Evolutionary conservation across 495 filamentous ascomycete species (phyloP).

Genomic region (Aspergillus kassunensis): DNA sequence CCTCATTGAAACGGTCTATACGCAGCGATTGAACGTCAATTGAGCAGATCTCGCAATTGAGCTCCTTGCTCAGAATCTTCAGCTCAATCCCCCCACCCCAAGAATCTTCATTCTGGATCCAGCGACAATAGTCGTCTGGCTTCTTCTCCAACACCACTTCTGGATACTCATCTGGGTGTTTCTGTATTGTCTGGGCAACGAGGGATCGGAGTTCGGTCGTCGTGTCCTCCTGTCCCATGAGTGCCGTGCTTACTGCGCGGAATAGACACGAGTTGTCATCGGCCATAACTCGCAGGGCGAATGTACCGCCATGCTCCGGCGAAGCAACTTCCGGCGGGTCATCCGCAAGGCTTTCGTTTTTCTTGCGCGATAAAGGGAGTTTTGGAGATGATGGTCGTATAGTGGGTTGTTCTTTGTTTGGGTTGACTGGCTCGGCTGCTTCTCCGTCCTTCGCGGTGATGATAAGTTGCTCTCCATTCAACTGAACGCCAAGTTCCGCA

Average conservation of each 20-base stretch:
- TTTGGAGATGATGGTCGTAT: constrained; percentile 17
- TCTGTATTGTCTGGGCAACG: constrained; percentile 74
- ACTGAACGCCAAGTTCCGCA: constrained; percentile 55
- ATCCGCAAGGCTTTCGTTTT: constrained; percentile 21
- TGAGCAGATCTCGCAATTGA: constrained; percentile 81
- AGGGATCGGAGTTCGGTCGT: constrained; percentile 76
- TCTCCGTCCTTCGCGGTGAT: constrained; percentile 47
- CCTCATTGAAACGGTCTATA: constrained; percentile 80
- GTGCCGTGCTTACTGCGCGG: constrained; percentile 75
- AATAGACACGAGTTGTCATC: constrained; percentile 97
- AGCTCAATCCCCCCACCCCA: constrained; percentile 96
- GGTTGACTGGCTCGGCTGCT: constrained; percentile 16
- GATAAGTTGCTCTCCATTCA: constrained; percentile 82
- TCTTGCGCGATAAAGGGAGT: constrained; percentile 18
- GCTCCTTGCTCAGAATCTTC: constrained; percentile 77
- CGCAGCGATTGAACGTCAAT: constrained; percentile 70
- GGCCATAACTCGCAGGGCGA: constrained; percentile 90
- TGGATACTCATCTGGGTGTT: constrained; percentile 64
- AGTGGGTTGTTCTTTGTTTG: constrained; percentile 17
- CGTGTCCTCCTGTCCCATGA: constrained; percentile 67
- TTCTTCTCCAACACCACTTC: constrained; percentile 72
- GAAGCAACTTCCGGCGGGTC: constrained; percentile 71
- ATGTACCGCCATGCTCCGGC: constrained; percentile 55
- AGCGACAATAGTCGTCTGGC: constrained; percentile 74
- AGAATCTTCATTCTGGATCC: constrained; percentile 73